These are phyloP conservation scores for Umbelopsis sp. DNA, from an alignment of 192 early-diverging fungal genomes.

Conservation along the genomic window DNA sequence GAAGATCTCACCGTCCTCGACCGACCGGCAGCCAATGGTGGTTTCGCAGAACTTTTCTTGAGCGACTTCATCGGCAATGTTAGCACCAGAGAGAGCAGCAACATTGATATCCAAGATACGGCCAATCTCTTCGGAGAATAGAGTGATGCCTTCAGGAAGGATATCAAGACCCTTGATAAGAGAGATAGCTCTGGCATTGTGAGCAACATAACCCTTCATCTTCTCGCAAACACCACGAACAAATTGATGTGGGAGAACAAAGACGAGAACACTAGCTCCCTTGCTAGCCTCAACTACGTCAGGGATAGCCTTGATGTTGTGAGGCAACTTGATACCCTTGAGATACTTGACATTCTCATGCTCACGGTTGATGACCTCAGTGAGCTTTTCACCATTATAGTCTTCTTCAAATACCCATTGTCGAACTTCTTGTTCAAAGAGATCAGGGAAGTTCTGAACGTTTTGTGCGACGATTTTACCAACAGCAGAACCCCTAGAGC, in stretches of 20 bases:
- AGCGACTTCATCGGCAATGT: conserved; percentile 96
- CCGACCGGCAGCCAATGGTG: conserved; percentile 80
- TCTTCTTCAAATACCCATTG: conserved; percentile 98
- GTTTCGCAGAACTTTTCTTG: conserved; percentile 94
- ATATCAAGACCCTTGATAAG: conserved; percentile 90
- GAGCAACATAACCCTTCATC: conserved; percentile 71
- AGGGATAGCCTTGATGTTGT: conserved; percentile 84
- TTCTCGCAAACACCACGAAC: conserved; percentile 81
- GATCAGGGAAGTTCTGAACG: conserved; percentile 57
- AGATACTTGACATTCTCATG: conserved; percentile 95
- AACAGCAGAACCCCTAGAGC: conserved; percentile 87
- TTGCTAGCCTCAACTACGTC: conserved; percentile 77
- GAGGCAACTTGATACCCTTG: conserved; percentile 81
- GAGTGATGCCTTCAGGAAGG: conserved; percentile 68
- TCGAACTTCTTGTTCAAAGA: conserved; percentile 78
- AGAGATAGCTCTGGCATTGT: conserved; percentile 85
- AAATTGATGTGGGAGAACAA: conserved; percentile 97
- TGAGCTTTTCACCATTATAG: conserved; percentile 80
- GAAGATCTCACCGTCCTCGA: conserved; percentile 77
- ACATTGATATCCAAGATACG: conserved; percentile 77
- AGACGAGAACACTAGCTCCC: conserved; percentile 88
- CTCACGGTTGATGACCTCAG: conserved; percentile 91
- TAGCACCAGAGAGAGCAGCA: conserved; percentile 91
- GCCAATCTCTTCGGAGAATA: conserved; percentile 83
- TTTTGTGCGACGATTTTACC: conserved; percentile 92